Evolutionary conservation across 108 stramenopile genomes (phyloP).

Genomic region (Seminavis robusta): DNA sequence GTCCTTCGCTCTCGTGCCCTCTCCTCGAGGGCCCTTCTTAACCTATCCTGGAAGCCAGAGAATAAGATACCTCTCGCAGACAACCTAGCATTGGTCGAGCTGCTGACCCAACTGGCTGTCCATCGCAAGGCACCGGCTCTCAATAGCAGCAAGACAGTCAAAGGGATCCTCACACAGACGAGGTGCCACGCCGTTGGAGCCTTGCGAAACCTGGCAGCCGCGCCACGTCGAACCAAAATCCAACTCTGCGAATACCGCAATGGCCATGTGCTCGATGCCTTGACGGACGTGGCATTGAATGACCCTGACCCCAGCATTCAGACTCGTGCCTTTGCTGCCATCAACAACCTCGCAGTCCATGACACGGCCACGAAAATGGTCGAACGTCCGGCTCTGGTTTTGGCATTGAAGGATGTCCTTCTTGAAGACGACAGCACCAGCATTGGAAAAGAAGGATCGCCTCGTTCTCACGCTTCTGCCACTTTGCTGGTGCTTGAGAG

Average conservation of each 20-base stretch:
- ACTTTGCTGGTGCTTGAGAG: slow-evolving; percentile 45
- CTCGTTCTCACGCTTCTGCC: slow-evolving; percentile 25
- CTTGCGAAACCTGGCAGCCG: slow-evolving; percentile 56
- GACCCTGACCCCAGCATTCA: slow-evolving; percentile 38
- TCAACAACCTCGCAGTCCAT: slow-evolving; percentile 46
- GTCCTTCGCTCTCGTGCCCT: slow-evolving; percentile 41
- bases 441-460: slow-evolving; percentile 5
- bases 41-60: slow-evolving; percentile 55
- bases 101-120: slow-evolving; percentile 25
- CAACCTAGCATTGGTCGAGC: slow-evolving; percentile 26
- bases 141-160: slow-evolving; percentile 30
- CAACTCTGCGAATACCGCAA: slow-evolving; percentile 24
- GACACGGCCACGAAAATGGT: slow-evolving; percentile 48
- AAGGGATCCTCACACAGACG: slow-evolving; percentile 37
- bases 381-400: slow-evolving; percentile 31
- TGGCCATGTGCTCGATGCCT: slow-evolving; percentile 42
- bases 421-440: slow-evolving; percentile 6
- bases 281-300: slow-evolving; percentile 37
- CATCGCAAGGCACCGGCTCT: slow-evolving; percentile 27
- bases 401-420: slow-evolving; percentile 33
- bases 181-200: slow-evolving; percentile 41
- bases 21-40: slow-evolving; percentile 48
- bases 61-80: slow-evolving; percentile 47
- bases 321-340: slow-evolving; percentile 39
- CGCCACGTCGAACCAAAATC: slow-evolving; percentile 45